Base-by-base conservation (phyloP, 2,329 filamentous ascomycete species). In the Rhynchosporium secalis region DNA sequence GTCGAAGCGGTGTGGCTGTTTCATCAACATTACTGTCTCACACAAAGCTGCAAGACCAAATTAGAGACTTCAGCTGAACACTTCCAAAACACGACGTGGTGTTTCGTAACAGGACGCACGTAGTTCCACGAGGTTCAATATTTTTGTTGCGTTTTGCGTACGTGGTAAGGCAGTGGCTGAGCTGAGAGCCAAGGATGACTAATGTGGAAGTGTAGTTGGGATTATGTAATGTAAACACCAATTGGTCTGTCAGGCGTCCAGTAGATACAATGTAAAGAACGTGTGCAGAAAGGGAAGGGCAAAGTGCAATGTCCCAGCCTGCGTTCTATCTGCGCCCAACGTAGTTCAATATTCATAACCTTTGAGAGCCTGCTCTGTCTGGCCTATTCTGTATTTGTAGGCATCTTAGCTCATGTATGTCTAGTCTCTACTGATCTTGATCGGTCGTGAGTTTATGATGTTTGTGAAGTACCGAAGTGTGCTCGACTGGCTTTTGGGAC, bases 181-280 rank as follows among this genome's bases (percentile, higher is more conserved):
- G 51, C 51, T 52, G 33, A 54, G 15, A 54, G 51, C 36, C 51
- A 41, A n/a, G 28, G 36, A 28, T 54, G 51, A 54, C 51, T 54
- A 41, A 54, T 7, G 13, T 20, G 10, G 40, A 26, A 54, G 12
- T 20, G 51, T 40, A 41, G 36, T 41, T 54, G 51, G 15, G 40
- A 54, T 54, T 54, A 54, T 54, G 51, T 54, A 54, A 54, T 54
- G 51, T 54, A 54, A 54, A 54, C 51, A 54, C 33, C 15, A 54
- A 41, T n/a, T 54, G 51, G 51, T 40, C 20, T 54, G 51, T 40
- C 33, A 15, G 38, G 38, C 33, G 36, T 41, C n/a, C n/a, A 38
- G n/a, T 7, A 36, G 9, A 54, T 29, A 41, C 26, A 41, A 20
- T 28, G 20, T 29, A n/a, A 38, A 41, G 36, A 26, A 54, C 10